A percentile compares a stretch with the other conserved stretches of the same genome.
These are phyloP conservation scores for Thielaviopsis populi DNA, from an alignment of 2,329 filamentous ascomycete species.

Conservation along the genomic window DNA sequence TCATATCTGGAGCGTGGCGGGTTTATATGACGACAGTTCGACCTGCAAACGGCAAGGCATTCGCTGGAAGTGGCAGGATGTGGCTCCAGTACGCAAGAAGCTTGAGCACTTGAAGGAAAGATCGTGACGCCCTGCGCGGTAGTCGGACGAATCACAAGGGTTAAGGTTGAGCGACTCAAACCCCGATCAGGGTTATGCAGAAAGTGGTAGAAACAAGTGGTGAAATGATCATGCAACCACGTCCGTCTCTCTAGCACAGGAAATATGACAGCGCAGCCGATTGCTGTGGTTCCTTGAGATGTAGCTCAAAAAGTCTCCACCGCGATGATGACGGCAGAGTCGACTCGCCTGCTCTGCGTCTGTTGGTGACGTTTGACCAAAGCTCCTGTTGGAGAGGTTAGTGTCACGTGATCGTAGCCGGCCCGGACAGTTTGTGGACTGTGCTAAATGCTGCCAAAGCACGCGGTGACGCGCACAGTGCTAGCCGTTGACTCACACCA, in stretches of 20 bases:
- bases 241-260: background rate
- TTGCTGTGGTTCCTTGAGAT: background rate
- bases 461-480: background rate
- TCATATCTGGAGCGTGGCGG: conserved; percentile 28
- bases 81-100: background rate
- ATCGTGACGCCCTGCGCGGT: too few species aligned
- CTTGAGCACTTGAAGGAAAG: background rate
- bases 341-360: background rate
- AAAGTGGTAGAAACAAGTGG: too few species aligned
- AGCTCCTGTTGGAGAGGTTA: background rate
- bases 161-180: background rate
- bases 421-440: background rate
- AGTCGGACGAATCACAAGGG: background rate
- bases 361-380: background rate
- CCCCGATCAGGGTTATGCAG: background rate
- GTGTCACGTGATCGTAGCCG: background rate
- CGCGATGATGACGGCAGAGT: background rate
- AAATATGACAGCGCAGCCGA: background rate
- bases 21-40: background rate
- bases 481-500: background rate
- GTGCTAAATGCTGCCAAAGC: background rate
- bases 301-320: background rate
- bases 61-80: background rate
- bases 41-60: background rate
- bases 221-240: too few species aligned